Base-by-base conservation (phyloP, 768 basidiomycete species). In the Termitomyces sp. region DNA sequence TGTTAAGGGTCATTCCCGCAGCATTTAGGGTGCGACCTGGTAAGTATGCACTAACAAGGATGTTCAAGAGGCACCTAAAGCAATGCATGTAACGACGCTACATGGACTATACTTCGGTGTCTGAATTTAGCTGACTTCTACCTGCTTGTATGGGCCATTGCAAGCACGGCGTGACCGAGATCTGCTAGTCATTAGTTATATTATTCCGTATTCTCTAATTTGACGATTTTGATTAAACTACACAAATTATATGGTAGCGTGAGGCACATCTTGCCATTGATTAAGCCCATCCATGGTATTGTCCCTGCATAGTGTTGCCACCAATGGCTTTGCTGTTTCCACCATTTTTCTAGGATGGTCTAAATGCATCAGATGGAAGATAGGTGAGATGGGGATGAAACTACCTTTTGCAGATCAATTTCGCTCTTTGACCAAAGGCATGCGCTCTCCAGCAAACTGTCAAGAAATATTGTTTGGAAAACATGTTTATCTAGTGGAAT, bases 291-390 rank as follows among this genome's bases (percentile, higher is more conserved):
- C 73, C 72, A 72, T 13, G 74, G 74, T 18, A 76, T 71, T 3
- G 71, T 72, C 6, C 70, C 67, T 18, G 69, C 70, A 58, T 74
- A 76, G 58, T 76, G 75, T 65, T 80, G 78, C 78, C 78, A 81
- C 27, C 78, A 73, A 62, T 81, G 78, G 53, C 76, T 76, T 65
- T 79, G 78, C 64, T 81, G 80, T 65, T 81, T 81, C 80, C 79
- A 81, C 79, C 77, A 78, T 65, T 79, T 78, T 66, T 79, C 72
- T 63, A 70, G 51, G 31, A 81, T 76, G 36, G 74, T 65, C 65
- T 71, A 24, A 6, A 58, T 11, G 22, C 11, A 20, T 37, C 47
- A 20, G 34, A 20, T 6, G 6, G 27, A 42, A 41, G 6, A 3
- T 15, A 18, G 12, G 9, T 57, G 20, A 20, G n/a, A 22, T 13